A percentile compares a stretch with the other conserved stretches of the same genome.
These are phyloP conservation scores for Dendrostoma leiphaemia DNA, from an alignment of 2,329 filamentous ascomycete genomes.

Conservation along the genomic window DNA sequence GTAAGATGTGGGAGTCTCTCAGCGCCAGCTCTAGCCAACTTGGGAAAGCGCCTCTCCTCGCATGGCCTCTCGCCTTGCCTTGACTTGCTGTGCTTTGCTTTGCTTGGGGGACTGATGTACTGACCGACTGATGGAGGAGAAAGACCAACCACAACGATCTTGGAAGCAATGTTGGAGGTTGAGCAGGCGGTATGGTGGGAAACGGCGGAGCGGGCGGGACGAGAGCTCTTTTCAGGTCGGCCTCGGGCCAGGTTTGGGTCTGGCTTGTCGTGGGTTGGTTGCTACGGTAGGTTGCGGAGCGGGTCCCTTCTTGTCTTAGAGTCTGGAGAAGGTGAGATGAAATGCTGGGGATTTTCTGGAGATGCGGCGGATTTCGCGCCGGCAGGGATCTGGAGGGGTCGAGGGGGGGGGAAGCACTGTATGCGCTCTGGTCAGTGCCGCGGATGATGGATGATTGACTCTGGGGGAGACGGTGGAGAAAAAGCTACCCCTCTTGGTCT, in stretches of 20 bases:
- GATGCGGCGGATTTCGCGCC: neutral
- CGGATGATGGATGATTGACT: neutral
- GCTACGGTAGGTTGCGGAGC: neutral
- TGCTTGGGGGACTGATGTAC: neutral
- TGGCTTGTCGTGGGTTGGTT: conserved; percentile 5
- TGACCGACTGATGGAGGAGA: neutral
- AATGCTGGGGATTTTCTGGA: conserved; percentile 20
- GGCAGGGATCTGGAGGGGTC: neutral
- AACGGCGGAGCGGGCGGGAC: neutral
- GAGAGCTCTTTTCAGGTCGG: conserved; percentile 7
- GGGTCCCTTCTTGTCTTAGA: neutral
- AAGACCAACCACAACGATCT: too few species aligned
- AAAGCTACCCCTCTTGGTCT: neutral
- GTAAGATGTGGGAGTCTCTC: neutral
- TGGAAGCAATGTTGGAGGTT: neutral
- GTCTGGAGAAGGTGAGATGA: conserved; percentile 19
- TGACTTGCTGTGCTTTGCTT: too few species aligned
- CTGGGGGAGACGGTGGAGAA: neutral
- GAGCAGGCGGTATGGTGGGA: neutral
- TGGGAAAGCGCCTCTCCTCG: neutral
- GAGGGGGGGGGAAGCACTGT: neutral
- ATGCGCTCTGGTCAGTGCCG: neutral
- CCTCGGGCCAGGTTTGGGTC: neutral
- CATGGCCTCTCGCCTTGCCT: too few species aligned
- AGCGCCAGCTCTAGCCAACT: neutral